A percentile compares a stretch with the other conserved stretches of the same genome.
These are phyloP conservation scores for Mortierella sp. DNA, from an alignment of 371 early-diverging fungal genomes.

Conservation along the genomic window DNA sequence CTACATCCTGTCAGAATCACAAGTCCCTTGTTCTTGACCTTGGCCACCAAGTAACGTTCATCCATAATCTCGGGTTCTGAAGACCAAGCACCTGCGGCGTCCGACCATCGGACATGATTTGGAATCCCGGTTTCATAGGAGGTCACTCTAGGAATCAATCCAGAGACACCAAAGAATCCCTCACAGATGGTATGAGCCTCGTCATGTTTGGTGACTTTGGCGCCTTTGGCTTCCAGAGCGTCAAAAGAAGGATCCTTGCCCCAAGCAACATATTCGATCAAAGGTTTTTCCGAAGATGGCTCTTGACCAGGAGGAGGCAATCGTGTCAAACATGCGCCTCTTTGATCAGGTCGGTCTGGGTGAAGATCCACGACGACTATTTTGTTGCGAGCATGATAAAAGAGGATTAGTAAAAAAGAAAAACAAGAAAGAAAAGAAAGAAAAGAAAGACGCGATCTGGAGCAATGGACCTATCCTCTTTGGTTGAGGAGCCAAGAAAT, in stretches of 20 bases:
- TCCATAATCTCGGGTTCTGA: constrained; percentile 44
- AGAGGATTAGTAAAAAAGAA: not conserved
- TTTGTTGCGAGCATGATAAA: too few relatives aligned
- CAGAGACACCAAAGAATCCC: constrained; percentile 44
- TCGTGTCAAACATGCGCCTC: constrained; percentile 26
- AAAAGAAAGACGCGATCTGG: not conserved
- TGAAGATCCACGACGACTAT: constrained; percentile 35
- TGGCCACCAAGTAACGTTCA: constrained; percentile 43
- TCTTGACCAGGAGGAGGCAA: constrained; percentile 2
- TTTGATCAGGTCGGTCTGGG: constrained; percentile 46
- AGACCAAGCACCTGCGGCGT: constrained; percentile 11
- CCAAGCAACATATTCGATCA: constrained; percentile 42
- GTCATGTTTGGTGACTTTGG: constrained; percentile 17
- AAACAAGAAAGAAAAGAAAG: not conserved
- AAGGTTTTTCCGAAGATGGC: not conserved
- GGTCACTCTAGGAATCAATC: constrained; percentile 33
- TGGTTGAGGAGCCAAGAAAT: too few relatives aligned
- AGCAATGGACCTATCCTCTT: too few relatives aligned
- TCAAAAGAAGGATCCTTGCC: constrained; percentile 28
- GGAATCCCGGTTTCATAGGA: constrained; percentile 45
- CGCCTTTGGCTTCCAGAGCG: constrained; percentile 24
- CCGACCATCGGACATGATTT: constrained; percentile 35
- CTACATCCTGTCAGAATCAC: constrained; percentile 40
- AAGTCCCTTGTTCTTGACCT: constrained; percentile 27
- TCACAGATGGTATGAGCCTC: constrained; percentile 40